Evolutionary conservation across 169 alveolate species (phyloP), one percentile per base, ranked within the genome.

Genomic region (Eimeria praecox): DNA sequence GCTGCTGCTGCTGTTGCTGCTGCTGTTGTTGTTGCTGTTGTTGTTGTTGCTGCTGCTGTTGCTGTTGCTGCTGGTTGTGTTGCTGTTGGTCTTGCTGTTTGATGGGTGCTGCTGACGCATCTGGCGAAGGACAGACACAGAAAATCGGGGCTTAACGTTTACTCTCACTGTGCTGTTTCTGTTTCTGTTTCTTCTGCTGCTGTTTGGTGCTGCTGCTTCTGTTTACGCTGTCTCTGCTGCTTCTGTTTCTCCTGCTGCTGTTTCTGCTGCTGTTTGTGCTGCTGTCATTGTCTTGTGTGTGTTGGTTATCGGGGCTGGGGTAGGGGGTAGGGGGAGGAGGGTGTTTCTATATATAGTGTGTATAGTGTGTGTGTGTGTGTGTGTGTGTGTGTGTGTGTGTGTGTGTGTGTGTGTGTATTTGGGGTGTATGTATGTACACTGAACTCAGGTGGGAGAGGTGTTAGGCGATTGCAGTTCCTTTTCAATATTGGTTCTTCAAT

Each of bases 371-470:
- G n/a, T 20, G 66, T 16, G 69, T 59, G 69, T 59, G 69, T 22
- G 20, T 0, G 20, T 5, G 69, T 59, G 56, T 49, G 56, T 5
- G 69, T 59, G 20, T 59, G 69, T 64, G 35, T 24, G 75, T n/a
- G 33, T 12, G 85, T 18, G 54, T 3, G 33, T 69, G 80, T n/a
- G 54, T 42, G 54, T 35, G 20, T 75, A 5, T 35, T 16, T 75
- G 85, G n/a, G 33, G 85, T 30, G 54, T 8, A 30, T 27, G 54
- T 75, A n/a, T 64, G 42, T 64, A 30, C 77, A 30, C 42, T 14
- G 44, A n/a, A n/a, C 46, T 27, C 73, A 94, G 96, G 96, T 94
- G 20, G 96, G 96, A 10, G 94, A 42, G 66, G 71, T 94, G 44
- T 38, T 94, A 62, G 96, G 96, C 24, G 90, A 38, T 24, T 54